These are phyloP conservation scores for Alternaria sp. DNA, from an alignment of 2,329 filamentous ascomycete species.

Conservation along the genomic window DNA sequence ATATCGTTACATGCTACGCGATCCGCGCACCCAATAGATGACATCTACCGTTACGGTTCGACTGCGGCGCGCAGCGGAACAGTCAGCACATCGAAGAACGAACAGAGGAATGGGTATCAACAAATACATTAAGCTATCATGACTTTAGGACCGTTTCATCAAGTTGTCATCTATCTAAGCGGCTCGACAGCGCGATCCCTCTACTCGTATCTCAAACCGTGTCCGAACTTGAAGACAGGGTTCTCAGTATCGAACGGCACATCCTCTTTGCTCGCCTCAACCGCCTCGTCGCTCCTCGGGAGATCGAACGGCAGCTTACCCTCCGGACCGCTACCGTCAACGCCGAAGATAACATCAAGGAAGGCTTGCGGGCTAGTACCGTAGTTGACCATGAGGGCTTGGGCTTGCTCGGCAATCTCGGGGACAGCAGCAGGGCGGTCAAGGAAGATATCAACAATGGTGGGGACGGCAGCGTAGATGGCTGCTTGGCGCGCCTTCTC, in stretches of 20 bases:
- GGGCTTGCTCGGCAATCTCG: conserved; percentile 48
- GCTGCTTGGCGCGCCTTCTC: conserved; percentile 48
- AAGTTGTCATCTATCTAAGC: background rate
- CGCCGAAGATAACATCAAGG: conserved; percentile 52
- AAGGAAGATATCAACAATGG: conserved; percentile 54
- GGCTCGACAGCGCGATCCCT: background rate
- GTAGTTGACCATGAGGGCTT: conserved; percentile 51
- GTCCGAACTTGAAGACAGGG: conserved; percentile 44
- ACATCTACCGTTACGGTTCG: background rate
- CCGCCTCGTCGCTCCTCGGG: conserved; percentile 53
- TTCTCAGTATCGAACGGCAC: conserved; percentile 48
- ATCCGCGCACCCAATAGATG: background rate
- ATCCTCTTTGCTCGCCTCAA: conserved; percentile 44
- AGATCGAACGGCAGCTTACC: conserved; percentile 58
- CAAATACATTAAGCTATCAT: background rate
- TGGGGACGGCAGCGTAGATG: conserved; percentile 49
- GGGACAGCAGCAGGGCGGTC: conserved; percentile 54
- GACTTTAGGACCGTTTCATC: background rate
- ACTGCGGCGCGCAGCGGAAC: background rate
- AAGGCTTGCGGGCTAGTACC: conserved; percentile 52
- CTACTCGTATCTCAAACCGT: conserved; percentile 42
- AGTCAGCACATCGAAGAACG: background rate
- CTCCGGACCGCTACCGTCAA: conserved; percentile 45
- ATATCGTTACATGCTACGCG: background rate
- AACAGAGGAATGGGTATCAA: background rate